Conservation (phyloP, 2,329 filamentous ascomycete genomes). For the Cryphonectria parasitica region DNA sequence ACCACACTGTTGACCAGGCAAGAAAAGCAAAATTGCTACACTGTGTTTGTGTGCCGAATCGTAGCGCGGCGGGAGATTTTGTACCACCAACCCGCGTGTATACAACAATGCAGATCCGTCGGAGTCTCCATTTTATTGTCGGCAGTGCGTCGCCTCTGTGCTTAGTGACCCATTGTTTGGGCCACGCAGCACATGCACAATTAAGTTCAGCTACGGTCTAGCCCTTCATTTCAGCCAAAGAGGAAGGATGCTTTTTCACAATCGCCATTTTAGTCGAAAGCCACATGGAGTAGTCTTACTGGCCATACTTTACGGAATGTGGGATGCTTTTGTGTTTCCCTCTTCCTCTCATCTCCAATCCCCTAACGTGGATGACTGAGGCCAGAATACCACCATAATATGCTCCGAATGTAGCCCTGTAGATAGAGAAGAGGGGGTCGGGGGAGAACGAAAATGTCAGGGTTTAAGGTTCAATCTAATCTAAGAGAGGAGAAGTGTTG, state of each 20-base stretch:
- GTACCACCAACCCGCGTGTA: not conserved
- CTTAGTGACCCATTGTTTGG: not conserved
- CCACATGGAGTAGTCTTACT: not conserved
- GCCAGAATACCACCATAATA: not conserved
- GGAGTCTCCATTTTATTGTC: not conserved
- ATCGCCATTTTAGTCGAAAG: not conserved
- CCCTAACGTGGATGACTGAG: not conserved
- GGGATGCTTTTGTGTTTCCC: not conserved
- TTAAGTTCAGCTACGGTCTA: not conserved
- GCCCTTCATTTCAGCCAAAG: not conserved
- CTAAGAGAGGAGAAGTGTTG: not conserved
- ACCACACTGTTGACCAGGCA: not conserved
- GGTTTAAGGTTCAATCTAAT: not conserved
- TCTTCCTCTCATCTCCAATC: not conserved
- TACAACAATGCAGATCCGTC: not conserved
- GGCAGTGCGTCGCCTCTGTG: not conserved
- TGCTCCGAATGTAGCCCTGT: no score
- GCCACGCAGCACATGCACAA: not conserved
- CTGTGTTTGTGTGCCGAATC: not conserved
- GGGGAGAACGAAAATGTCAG: not conserved
- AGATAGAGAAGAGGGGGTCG: not conserved
- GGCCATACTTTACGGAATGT: not conserved
- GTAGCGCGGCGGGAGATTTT: not conserved
- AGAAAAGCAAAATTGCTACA: not conserved
- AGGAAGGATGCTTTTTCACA: not conserved